A percentile compares a stretch with the other conserved stretches of the same genome.
These are phyloP conservation scores for Tanacetum coccineum DNA, from an alignment of 129 eudicot species.

Conservation along the genomic window DNA sequence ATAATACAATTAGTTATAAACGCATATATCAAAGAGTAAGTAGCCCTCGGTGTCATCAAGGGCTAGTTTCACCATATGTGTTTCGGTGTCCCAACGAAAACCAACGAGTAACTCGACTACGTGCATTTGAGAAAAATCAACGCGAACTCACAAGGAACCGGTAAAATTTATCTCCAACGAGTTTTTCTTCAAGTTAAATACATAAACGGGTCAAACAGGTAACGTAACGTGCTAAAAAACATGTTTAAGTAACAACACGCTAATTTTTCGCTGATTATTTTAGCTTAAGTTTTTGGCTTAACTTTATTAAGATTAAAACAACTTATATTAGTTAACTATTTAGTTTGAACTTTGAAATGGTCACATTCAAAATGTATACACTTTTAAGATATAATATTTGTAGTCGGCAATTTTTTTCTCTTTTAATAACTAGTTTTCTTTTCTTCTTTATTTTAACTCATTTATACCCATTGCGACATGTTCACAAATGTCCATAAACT, in stretches of 20 bases:
- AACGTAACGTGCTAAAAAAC: no score
- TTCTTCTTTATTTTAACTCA: background rate
- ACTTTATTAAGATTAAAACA: no score
- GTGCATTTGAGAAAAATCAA: background rate
- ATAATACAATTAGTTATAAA: slow-evolving; percentile 6
- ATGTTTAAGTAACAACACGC: no score
- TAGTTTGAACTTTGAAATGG: no score
- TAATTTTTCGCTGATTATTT: no score
- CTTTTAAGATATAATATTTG: background rate
- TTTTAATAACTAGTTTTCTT: background rate
- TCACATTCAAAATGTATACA: no score
- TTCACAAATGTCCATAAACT: no score
- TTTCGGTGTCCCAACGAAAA: slow-evolving; percentile 10
- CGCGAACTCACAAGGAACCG: slow-evolving; percentile 5
- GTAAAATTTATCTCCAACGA: background rate
- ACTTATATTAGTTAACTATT: no score
- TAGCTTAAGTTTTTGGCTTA: no score
- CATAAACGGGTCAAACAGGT: background rate
- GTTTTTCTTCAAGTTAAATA: background rate
- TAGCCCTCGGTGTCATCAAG: slow-evolving; percentile 28
- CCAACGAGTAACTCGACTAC: slow-evolving; percentile 11
- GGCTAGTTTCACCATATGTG: slow-evolving; percentile 20
- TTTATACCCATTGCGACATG: background rate
- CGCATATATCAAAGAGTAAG: slow-evolving; percentile 15
- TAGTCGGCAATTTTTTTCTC: slow-evolving; percentile 4